A percentile compares a stretch with the other conserved stretches of the same genome.
phyloP scores from a whole-genome alignment of 345 rosid genomes.

The Toxicodendron radicans region DNA sequence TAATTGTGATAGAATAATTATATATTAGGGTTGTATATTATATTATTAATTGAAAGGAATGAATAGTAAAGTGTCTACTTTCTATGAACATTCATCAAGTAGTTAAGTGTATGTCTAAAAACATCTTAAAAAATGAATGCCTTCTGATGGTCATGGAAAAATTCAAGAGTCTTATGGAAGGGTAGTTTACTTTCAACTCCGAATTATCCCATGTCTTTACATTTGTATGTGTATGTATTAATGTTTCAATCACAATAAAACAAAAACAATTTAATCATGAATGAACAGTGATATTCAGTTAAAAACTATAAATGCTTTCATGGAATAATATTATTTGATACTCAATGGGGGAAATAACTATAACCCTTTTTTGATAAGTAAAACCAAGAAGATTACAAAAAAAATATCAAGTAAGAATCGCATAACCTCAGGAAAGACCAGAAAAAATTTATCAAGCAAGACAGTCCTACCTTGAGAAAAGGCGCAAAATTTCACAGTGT shows the following conservation, averaged over 20 bases:
- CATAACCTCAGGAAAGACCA: neutral
- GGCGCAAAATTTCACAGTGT: conserved; percentile 85
- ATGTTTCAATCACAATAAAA: neutral
- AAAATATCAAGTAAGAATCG: too few species aligned
- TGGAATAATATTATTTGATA: neutral
- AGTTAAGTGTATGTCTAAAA: neutral
- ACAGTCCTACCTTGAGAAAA: conserved; percentile 72
- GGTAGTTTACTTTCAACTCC: neutral
- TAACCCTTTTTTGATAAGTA: too few species aligned
- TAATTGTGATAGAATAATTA: too few species aligned
- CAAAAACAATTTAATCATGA: too few species aligned
- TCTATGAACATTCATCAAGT: too few species aligned
- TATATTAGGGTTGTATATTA: too few species aligned
- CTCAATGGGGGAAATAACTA: neutral
- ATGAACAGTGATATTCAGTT: too few species aligned
- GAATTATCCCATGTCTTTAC: neutral
- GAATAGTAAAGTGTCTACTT: too few species aligned
- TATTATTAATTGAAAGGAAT: too few species aligned
- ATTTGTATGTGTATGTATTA: too few species aligned
- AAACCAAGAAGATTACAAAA: too few species aligned
- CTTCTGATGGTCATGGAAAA: neutral
- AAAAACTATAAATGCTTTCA: neutral
- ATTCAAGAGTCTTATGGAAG: neutral
- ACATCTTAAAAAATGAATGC: neutral
- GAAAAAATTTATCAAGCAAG: neutral